A percentile compares a stretch with the other conserved stretches of the same genome.
phyloP scores from a whole-genome alignment of 2,329 filamentous ascomycete genomes.

The Botryotinia convoluta region DNA sequence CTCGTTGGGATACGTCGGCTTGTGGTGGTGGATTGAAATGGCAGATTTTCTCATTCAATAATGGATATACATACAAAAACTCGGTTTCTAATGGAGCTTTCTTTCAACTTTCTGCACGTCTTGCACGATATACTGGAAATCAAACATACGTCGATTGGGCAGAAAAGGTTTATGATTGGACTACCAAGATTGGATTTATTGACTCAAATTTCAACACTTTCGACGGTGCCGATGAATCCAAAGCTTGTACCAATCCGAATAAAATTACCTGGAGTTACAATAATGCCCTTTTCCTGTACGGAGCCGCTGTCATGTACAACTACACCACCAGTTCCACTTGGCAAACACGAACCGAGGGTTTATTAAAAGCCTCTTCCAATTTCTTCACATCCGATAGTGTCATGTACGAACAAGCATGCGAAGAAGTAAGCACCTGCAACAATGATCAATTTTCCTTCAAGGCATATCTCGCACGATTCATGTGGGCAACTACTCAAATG shows the following conservation, averaged over 20 bases:
- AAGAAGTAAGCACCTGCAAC: conserved; percentile 55
- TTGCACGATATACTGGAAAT: conserved; percentile 68
- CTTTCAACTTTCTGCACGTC: conserved; percentile 75
- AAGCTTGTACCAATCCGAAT: conserved; percentile 53
- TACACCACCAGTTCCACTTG: conserved; percentile 53
- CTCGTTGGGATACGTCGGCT: conserved; percentile 65
- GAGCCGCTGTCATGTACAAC: conserved; percentile 63
- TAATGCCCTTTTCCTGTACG: conserved; percentile 63
- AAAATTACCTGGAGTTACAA: conserved; percentile 63
- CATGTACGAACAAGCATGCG: conserved; percentile 68
- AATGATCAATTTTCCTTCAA: conserved; percentile 67
- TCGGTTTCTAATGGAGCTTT: conserved; percentile 77
- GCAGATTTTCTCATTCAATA: conserved; percentile 78
- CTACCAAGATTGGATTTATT: conserved; percentile 54
- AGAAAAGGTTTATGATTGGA: conserved; percentile 65
- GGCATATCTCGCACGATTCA: conserved; percentile 62
- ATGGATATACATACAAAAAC: conserved; percentile 82
- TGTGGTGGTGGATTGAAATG: conserved; percentile 74
- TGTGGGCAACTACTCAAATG: conserved; percentile 57
- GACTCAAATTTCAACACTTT: conserved; percentile 43
- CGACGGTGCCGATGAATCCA: conserved; percentile 55
- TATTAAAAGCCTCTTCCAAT: conserved; percentile 50
- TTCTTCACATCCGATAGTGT: conserved; percentile 59
- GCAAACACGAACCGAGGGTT: conserved; percentile 50
- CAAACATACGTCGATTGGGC: conserved; percentile 67